Base-by-base conservation (phyloP, 2,329 filamentous ascomycete genomes). In the Fusarium redolens region DNA sequence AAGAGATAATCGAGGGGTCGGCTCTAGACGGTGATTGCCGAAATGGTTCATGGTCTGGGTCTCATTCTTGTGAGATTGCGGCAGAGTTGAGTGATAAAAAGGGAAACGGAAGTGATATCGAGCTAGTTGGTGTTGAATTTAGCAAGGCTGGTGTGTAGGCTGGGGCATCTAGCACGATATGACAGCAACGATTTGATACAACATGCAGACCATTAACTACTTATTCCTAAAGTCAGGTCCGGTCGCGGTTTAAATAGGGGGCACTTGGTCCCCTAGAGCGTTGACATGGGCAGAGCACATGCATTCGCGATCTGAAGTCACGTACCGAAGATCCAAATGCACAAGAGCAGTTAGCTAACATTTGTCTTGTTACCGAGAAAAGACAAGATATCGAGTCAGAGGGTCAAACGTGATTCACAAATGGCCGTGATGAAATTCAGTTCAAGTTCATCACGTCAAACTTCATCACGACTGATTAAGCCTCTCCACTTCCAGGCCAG, bases 1-100 rank as follows among this genome's bases (percentile, higher is more conserved):
- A 66, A 18, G 72, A 74, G 38, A 61, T 74, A 14, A 62, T 64
- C 18, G 69, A 74, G 25, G 37, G 41, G 3, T 30, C 69, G 3
- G 57, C 40, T 1, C 18, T 47, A 3, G 45, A 40, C 5, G 58
- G 28, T 2, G 18, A 40, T 11, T 7, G n/a, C 3, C 28, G 40
- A 7, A 14, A 50, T 28, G 30, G 33, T 1, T 31, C 48, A 5
- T 58, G 57, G 52, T 33, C 40, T 22, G 47, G 13, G 4, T 33
- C 54, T 3, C 44, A 52, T 17, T 72, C 64, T 1, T 28, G 35
- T 5, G 69, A 65, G 6, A 18, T 58, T 17, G 38, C 41, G 6
- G 37, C 15, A 15, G 55, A 31, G 11, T 22, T 57, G 67, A 58
- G 37, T 18, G 64, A 72, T 33, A 72, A 72, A 38, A 72, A 61